Evolutionary conservation across 805 yeast genomes (phyloP), one percentile per base, ranked within the genome.

Genomic region (Candida sakaeoensis): DNA sequence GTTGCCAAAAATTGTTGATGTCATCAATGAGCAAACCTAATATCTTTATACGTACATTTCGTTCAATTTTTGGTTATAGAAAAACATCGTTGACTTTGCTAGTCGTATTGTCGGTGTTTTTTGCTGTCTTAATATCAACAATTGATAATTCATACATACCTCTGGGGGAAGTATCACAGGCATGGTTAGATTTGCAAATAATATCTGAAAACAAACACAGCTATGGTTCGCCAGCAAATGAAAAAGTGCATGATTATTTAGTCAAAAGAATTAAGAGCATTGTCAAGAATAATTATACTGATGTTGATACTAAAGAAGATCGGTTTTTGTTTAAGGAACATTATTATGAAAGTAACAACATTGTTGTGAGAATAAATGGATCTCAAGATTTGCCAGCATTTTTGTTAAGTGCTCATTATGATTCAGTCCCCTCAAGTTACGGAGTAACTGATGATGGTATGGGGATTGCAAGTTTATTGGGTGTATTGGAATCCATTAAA

Each of bases 391-490:
- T 84, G 36, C 82, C 84, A 1, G 95, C 89, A 1, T 58, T 89
- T 3, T 61, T 89, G 30, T 56, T 90, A 3, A 82, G 93, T 50
- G 89, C 96, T 4, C 97, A 90, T 63, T 90, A 68, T 52, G 97
- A 89, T 62, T 79, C 91, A 6, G 96, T 89, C 6, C 95, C 96
- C 15, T 78, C 95, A 2, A 80, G 88, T 4, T 79, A 68, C 50
- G 97, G 97, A 22, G 79, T 93, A 2, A 90, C 96, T 2, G 97
- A 90, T 57, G 96, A 88, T 54, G 96, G 96, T 1, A 80, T 81
- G 66, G 96, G 96, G 7, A 71, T 87, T 44, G 95, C 89, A 1
- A 74, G 93, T 8, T 65, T 89, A 71, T 62, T 89, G 35, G 95
- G 89, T 1, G 65, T 85, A 2, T 61, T 89, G 43, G 71, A 78